Percentiles rank a stretch among this genome's conserved stretches.
phyloP scores from a whole-genome alignment of 805 yeast genomes.

The Kodamaea kaohsiungensis region DNA sequence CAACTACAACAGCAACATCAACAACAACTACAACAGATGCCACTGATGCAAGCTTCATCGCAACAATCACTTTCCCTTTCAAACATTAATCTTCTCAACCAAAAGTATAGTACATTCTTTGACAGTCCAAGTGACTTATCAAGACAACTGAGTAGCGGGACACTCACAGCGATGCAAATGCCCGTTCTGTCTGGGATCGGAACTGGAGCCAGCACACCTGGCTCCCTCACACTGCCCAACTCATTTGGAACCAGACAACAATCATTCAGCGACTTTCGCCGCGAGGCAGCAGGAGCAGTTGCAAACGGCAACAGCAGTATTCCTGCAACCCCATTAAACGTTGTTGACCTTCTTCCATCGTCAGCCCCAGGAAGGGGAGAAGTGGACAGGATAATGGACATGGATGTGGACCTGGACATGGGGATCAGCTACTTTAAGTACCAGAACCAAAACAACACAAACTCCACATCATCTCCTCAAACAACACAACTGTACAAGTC shows the following conservation, averaged over 20 bases:
- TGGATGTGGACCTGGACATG: slow-evolving; percentile 11
- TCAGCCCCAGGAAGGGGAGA: slow-evolving; percentile 2
- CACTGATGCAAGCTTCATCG: slow-evolving; percentile 2
- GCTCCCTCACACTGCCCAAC: slow-evolving; percentile 12
- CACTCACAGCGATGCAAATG: slow-evolving; percentile 1
- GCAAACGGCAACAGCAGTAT: slow-evolving; percentile 9
- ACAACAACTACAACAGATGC: slow-evolving; percentile 4
- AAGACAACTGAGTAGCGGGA: slow-evolving; percentile 14
- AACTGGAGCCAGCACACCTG: slow-evolving; percentile 11
- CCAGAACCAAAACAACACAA: slow-evolving; percentile 12
- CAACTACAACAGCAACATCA: slow-evolving; percentile 8
- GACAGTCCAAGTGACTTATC: slow-evolving; percentile 15
- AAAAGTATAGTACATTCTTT: slow-evolving; percentile 21
- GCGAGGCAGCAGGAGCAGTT: background rate
- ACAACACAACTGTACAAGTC: slow-evolving; percentile 6
- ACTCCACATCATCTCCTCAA: slow-evolving; percentile 12
- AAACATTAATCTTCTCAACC: slow-evolving; percentile 25
- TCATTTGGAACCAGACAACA: slow-evolving; percentile 8
- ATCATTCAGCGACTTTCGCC: slow-evolving; percentile 7
- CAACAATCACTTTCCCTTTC: slow-evolving; percentile 22
- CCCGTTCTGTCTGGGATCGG: background rate
- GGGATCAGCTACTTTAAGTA: slow-evolving; percentile 9
- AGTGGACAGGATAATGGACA: slow-evolving; percentile 6
- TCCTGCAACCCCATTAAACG: slow-evolving; percentile 16
- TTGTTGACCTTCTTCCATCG: slow-evolving; percentile 13